phyloP scores from a whole-genome alignment of 2,329 filamentous ascomycete species.

The Ceratocystis diversiconidia region DNA sequence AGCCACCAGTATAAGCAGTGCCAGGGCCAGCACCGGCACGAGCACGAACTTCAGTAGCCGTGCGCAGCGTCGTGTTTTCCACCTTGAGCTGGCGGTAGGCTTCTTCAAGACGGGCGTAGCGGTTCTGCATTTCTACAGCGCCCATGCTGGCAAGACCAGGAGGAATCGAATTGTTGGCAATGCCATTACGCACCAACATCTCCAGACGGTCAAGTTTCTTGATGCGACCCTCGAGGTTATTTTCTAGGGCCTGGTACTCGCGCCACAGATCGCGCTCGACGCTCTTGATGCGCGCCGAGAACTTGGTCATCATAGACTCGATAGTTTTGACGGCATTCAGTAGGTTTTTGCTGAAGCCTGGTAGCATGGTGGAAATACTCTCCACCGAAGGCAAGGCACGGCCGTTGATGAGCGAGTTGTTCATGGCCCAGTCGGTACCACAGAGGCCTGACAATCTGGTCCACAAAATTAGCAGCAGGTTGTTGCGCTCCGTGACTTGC shows the following conservation, averaged over 20 bases:
- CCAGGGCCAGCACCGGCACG: constrained; percentile 34
- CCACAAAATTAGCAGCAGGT: constrained; percentile 78
- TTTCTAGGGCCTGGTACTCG: constrained; percentile 78
- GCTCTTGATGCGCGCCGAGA: constrained; percentile 63
- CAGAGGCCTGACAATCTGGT: constrained; percentile 74
- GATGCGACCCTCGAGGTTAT: constrained; percentile 60
- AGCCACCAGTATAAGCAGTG: constrained; percentile 24
- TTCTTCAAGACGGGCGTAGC: constrained; percentile 43
- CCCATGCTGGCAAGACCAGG: constrained; percentile 20
- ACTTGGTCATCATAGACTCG: constrained; percentile 62
- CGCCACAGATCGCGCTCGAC: constrained; percentile 86
- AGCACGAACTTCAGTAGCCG: constrained; percentile 44
- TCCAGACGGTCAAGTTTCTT: constrained; percentile 85
- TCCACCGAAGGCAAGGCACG: constrained; percentile 71
- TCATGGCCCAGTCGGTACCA: constrained; percentile 81
- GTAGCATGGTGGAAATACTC: constrained; percentile 69
- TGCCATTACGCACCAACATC: constrained; percentile 54
- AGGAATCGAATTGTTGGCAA: constrained; percentile 36
- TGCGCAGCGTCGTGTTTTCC: constrained; percentile 54
- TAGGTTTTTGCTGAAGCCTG: constrained; percentile 81
- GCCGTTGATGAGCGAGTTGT: constrained; percentile 77
- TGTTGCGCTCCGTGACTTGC: constrained; percentile 79
- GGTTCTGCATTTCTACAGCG: constrained; percentile 30
- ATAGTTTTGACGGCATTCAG: constrained; percentile 75
- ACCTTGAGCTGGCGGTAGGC: constrained; percentile 49